Conservation (phyloP, 2,329 filamentous ascomycete genomes). For the Nemania bipapillata region DNA sequence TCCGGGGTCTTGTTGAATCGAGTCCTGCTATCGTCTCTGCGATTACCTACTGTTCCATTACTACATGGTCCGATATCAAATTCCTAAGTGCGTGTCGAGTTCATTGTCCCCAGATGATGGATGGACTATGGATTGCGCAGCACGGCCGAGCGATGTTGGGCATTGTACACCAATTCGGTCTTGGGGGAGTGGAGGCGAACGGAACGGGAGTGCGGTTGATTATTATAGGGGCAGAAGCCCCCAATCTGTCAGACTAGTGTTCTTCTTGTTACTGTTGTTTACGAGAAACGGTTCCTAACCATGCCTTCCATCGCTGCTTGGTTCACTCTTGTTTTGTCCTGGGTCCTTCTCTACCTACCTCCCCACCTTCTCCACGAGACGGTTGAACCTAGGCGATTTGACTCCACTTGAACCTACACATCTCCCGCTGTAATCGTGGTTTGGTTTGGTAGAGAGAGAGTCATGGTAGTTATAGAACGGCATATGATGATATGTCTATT, state of each 20-base stretch:
- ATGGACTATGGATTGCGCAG: slow-evolving; percentile 19
- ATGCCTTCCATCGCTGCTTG: not conserved
- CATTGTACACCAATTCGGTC: slow-evolving; percentile 26
- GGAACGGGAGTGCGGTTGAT: not conserved
- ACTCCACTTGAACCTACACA: not conserved
- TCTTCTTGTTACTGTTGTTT: slow-evolving; percentile 6
- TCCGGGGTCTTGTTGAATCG: slow-evolving; percentile 1
- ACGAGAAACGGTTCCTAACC: slow-evolving; percentile 20
- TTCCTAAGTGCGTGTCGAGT: slow-evolving; percentile 5
- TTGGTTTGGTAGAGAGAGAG: not conserved
- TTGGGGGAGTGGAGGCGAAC: not conserved
- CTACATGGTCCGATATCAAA: slow-evolving; percentile 7
- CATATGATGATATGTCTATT: slow-evolving; percentile 1
- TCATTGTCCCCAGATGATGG: slow-evolving; percentile 11
- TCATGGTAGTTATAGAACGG: not conserved
- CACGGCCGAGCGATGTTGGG: slow-evolving; percentile 10
- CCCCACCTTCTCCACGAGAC: too few species aligned
- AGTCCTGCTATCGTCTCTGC: slow-evolving; percentile 24
- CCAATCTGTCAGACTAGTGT: slow-evolving; percentile 19
- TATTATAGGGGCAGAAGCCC: not conserved
- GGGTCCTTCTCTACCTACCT: not conserved
- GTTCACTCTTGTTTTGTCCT: not conserved
- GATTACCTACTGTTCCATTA: not conserved
- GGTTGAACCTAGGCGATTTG: not conserved
- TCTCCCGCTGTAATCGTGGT: not conserved